Base-by-base conservation (phyloP, 495 filamentous ascomycete species). In the Parathielavia appendiculata region DNA sequence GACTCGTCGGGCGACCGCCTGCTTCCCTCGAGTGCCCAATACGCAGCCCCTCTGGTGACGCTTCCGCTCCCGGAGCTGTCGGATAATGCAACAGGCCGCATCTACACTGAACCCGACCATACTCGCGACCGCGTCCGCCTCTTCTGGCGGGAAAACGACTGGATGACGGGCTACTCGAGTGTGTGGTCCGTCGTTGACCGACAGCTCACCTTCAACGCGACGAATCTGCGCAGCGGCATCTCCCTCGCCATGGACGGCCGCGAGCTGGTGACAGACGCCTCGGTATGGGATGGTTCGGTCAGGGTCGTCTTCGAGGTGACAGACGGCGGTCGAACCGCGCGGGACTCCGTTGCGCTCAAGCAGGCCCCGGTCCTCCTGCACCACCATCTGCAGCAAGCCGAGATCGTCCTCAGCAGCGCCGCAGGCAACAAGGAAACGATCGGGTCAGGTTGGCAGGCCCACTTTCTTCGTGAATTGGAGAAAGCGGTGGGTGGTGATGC, bases 291-390 rank as follows among this genome's bases (percentile, higher is more conserved):
- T 30, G 50, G 36, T 20, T 26, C 50, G 22, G 50, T 52, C 36
- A 40, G 14, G 36, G 50, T 52, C 40, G 35, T 52, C 5, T 41
- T 52, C 12, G 50, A 52, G 20, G 50, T 52, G 4, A 41, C 35
- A 41, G 20, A 52, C 20, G 36, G 35, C 3, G 16, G 40, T 20
- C 20, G 20, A 11, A 52, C 19, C 1, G 50, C 35, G 5, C 50
- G 20, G 3, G 50, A 52, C 22, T 52, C 40, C 26, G 50, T 52
- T 6, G 35, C 20, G 7, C 36, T 52, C 19, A 52, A 41, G 14
- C 50, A 52, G 19, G 50, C 50, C 5, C 50, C 50, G 12, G 50
- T 52, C 1, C 22, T 52, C 36, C 19, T 52, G 20, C 50, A 52
- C 13, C 50, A 52, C 14, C 50, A 52, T 30, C 20, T 52, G 12